Percentiles rank a stretch among this genome's conserved stretches.
phyloP scores from a whole-genome alignment of 2,329 filamentous ascomycete genomes.

The Aspergillus nomiae region DNA sequence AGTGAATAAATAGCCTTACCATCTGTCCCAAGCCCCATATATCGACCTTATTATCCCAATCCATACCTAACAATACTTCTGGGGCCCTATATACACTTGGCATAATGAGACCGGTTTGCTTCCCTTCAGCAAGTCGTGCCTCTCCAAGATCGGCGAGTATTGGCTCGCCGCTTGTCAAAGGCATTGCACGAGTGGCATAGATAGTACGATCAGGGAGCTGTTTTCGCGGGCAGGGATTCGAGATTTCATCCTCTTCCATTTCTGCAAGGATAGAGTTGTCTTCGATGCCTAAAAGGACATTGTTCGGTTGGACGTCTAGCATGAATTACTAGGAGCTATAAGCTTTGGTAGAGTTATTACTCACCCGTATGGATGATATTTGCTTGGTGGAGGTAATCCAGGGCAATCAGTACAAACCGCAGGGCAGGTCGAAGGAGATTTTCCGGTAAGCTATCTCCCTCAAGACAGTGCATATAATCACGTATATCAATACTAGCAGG shows the following conservation, averaged over 20 bases:
- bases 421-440: conserved; percentile 51
- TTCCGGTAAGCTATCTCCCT: conserved; percentile 24
- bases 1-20: conserved; percentile 32
- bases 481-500: conserved; percentile 20
- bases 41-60: conserved; percentile 48
- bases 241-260: conserved; percentile 42
- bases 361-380: conserved; percentile 54
- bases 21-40: conserved; percentile 52
- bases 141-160: conserved; percentile 52
- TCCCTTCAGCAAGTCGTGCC: conserved; percentile 38
- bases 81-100: conserved; percentile 24
- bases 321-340: not conserved
- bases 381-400: conserved; percentile 85
- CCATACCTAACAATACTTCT: conserved; percentile 46
- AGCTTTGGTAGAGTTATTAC: not conserved
- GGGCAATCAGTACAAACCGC: conserved; percentile 80
- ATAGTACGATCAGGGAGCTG: conserved; percentile 38
- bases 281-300: conserved; percentile 43
- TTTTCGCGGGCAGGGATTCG: conserved; percentile 45
- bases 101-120: conserved; percentile 28
- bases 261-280: conserved; percentile 36
- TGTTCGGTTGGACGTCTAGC: conserved; percentile 43
- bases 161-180: conserved; percentile 31
- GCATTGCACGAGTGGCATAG: conserved; percentile 42
- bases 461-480: conserved; percentile 26